These are phyloP conservation scores for Magnolia sinica DNA, from an alignment of 164 flowering plant species.

Conservation along the genomic window DNA sequence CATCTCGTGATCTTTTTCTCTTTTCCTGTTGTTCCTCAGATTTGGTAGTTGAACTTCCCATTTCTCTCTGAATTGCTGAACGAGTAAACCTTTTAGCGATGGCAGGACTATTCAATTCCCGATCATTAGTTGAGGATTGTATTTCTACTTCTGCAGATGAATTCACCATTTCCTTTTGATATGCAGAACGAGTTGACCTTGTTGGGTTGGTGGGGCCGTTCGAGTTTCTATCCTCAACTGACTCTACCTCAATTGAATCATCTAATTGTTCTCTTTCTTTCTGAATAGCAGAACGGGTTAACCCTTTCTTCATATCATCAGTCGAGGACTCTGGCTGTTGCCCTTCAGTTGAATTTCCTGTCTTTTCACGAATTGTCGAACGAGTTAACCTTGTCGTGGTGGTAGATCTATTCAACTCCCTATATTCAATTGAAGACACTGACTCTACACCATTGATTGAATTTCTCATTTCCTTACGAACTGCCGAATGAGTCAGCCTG, in stretches of 20 bases:
- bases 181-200: background rate
- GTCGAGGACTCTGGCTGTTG: background rate
- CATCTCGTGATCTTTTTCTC: constrained; percentile 6
- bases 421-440: background rate
- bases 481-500: background rate
- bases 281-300: background rate
- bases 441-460: background rate
- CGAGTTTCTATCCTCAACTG: background rate
- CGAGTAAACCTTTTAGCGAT: constrained; percentile 10
- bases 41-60: background rate
- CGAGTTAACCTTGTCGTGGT: background rate
- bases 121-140: background rate
- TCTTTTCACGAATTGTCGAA: constrained; percentile 4
- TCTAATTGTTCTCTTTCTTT: background rate
- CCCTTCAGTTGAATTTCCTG: background rate
- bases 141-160: background rate
- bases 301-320: background rate
- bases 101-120: background rate
- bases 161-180: background rate
- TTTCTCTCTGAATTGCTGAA: constrained; percentile 9
- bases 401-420: background rate
- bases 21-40: constrained; percentile 4
- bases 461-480: background rate
- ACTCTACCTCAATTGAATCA: background rate
- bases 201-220: background rate